Percentiles rank a stretch among this genome's conserved stretches.
Conservation (phyloP, 768 basidiomycete species). For the Wakefieldia striispora region DNA sequence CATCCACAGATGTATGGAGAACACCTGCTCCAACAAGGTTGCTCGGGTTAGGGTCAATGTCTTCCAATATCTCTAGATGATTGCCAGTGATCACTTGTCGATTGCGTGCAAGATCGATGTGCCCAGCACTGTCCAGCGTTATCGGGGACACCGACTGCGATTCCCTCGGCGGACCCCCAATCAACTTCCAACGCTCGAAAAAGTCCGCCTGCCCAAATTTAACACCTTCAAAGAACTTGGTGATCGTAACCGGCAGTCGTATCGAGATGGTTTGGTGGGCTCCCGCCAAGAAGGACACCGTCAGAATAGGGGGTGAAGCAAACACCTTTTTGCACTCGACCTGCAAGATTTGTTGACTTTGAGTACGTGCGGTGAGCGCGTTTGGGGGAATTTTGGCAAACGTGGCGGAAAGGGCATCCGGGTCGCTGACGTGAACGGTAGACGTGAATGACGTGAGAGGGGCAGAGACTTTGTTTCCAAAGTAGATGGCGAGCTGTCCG, state of each 20-base stretch:
- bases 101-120: slow-evolving; percentile 73
- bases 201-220: slow-evolving; percentile 81
- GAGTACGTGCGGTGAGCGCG: slow-evolving; percentile 75
- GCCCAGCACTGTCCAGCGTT: slow-evolving; percentile 57
- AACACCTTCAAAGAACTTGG: slow-evolving; percentile 94
- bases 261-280: slow-evolving; percentile 85
- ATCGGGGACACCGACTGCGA: slow-evolving; percentile 87
- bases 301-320: slow-evolving; percentile 69
- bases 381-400: slow-evolving; percentile 91
- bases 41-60: slow-evolving; percentile 90
- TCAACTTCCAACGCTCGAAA: slow-evolving; percentile 98
- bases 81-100: slow-evolving; percentile 77
- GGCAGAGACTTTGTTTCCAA: slow-evolving; percentile 91
- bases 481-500: slow-evolving; percentile 90
- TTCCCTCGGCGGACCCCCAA: slow-evolving; percentile 93
- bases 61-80: slow-evolving; percentile 71
- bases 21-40: slow-evolving; percentile 97
- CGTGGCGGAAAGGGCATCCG: slow-evolving; percentile 73
- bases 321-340: slow-evolving; percentile 94
- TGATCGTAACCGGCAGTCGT: slow-evolving; percentile 80
- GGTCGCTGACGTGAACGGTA: slow-evolving; percentile 67
- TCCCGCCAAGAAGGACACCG: slow-evolving; percentile 89
- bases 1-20: slow-evolving; percentile 84
- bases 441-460: slow-evolving; percentile 92
- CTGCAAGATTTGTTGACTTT: slow-evolving; percentile 90